Conservation (phyloP, 208 protist genomes). For the Leishmania tropica region DNA sequence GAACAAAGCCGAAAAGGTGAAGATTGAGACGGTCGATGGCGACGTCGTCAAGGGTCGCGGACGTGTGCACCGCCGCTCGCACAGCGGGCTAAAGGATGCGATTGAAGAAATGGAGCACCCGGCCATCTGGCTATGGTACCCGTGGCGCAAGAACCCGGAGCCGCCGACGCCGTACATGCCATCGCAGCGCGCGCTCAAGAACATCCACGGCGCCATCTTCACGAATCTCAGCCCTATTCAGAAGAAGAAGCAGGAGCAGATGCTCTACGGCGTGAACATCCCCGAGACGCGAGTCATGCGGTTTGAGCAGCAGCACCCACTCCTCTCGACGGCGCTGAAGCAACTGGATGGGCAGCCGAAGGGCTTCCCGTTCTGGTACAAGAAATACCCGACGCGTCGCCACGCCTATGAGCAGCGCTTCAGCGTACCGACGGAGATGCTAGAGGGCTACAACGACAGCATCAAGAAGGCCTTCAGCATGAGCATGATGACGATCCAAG, state of each 20-base stretch:
- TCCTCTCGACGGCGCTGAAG: slow-evolving; percentile 77
- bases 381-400: slow-evolving; percentile 91
- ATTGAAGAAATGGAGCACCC: slow-evolving; percentile 91
- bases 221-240: slow-evolving; percentile 80
- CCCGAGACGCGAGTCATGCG: slow-evolving; percentile 74
- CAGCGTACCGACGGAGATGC: slow-evolving; percentile 88
- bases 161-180: slow-evolving; percentile 90
- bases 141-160: slow-evolving; percentile 92
- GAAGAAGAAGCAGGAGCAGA: slow-evolving; percentile 90
- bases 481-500: slow-evolving; percentile 86
- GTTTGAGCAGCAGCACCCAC: slow-evolving; percentile 85
- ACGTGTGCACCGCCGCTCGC: slow-evolving; percentile 75
- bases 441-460: slow-evolving; percentile 85
- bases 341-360: slow-evolving; percentile 82
- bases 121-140: slow-evolving; percentile 93
- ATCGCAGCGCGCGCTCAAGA: slow-evolving; percentile 87
- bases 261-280: slow-evolving; percentile 90
- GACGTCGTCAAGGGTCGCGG: slow-evolving; percentile 86
- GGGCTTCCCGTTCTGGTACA: slow-evolving; percentile 93
- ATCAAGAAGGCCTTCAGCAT: slow-evolving; percentile 79
- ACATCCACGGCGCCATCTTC: slow-evolving; percentile 88
- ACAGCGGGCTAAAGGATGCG: slow-evolving; percentile 81
- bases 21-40: slow-evolving; percentile 73
- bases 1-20: slow-evolving; percentile 79
- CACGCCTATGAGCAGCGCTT: slow-evolving; percentile 92